Percentiles rank a stretch among this genome's conserved stretches.
Evolutionary conservation across 805 yeast species (phyloP).

Genomic region (Cyberlindnera maclurae): DNA sequence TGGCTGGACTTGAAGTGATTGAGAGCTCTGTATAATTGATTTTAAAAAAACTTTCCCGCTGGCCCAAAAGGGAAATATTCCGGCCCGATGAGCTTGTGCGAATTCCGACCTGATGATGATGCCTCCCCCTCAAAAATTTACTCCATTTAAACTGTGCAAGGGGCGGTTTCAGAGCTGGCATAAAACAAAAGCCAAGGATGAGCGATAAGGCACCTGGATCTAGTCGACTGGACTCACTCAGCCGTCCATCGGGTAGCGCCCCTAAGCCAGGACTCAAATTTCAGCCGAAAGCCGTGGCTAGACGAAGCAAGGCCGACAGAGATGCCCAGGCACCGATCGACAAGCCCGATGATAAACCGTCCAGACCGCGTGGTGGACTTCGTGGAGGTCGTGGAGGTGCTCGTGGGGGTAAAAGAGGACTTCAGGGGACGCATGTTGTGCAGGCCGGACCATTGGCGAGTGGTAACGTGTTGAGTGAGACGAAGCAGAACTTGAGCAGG

Average conservation of each 20-base stretch:
- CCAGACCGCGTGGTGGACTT: slow-evolving; percentile 13
- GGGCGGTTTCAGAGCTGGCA: too few relatives aligned
- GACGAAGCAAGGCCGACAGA: slow-evolving; percentile 79
- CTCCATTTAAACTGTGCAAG: too few relatives aligned
- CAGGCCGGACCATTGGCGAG: slow-evolving; percentile 64
- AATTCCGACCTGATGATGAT: background rate
- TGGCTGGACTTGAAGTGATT: too few relatives aligned
- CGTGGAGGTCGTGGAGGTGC: slow-evolving; percentile 20
- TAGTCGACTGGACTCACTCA: slow-evolving; percentile 32
- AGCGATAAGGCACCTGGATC: slow-evolving; percentile 19
- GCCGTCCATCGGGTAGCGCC: slow-evolving; percentile 23
- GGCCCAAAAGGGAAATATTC: background rate
- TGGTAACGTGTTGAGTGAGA: slow-evolving; percentile 34
- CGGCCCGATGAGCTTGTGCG: background rate
- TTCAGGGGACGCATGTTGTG: slow-evolving; percentile 50
- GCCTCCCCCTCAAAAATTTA: background rate
- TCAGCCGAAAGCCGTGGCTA: slow-evolving; percentile 80
- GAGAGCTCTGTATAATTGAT: too few relatives aligned
- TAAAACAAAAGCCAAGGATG: slow-evolving; percentile 6
- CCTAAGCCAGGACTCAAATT: slow-evolving; percentile 59
- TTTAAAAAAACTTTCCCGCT: background rate
- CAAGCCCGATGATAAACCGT: slow-evolving; percentile 10
- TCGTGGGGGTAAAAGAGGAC: slow-evolving; percentile 22
- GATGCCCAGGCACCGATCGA: slow-evolving; percentile 59
- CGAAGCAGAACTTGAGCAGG: slow-evolving; percentile 15